These are phyloP conservation scores for Trametes meyenii DNA, from an alignment of 768 basidiomycete species.

Conservation along the genomic window DNA sequence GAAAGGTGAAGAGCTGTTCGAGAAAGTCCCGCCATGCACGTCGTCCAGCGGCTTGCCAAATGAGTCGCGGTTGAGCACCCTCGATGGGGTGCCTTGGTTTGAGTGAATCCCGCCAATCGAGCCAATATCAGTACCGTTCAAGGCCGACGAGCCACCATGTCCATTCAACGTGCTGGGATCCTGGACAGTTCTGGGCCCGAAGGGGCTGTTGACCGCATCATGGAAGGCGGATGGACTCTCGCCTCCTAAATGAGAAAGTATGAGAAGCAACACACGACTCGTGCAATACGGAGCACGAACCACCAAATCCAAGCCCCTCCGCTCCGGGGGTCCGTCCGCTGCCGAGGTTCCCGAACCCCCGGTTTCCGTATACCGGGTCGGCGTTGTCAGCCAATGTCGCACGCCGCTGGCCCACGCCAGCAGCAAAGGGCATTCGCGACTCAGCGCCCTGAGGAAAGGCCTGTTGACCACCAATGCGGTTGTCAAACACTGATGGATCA, in stretches of 20 bases:
- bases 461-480: slow-evolving; percentile 27
- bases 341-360: slow-evolving; percentile 38
- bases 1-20: slow-evolving; percentile 24
- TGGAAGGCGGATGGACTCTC: slow-evolving; percentile 9
- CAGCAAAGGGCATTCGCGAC: slow-evolving; percentile 32
- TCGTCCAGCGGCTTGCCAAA: slow-evolving; percentile 23
- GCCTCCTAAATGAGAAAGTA: background rate
- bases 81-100: slow-evolving; percentile 21
- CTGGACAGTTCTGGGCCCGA: slow-evolving; percentile 7
- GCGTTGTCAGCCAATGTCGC: slow-evolving; percentile 44
- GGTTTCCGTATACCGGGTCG: slow-evolving; percentile 40
- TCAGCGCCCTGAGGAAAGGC: slow-evolving; percentile 52
- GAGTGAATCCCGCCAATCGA: slow-evolving; percentile 21
- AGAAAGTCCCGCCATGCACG: slow-evolving; percentile 19
- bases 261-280: background rate
- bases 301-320: slow-evolving; percentile 44
- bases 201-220: slow-evolving; percentile 4
- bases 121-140: slow-evolving; percentile 19
- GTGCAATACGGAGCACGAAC: slow-evolving; percentile 16
- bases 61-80: slow-evolving; percentile 26
- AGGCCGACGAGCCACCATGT: slow-evolving; percentile 6
- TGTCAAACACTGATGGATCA: slow-evolving; percentile 45
- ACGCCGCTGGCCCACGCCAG: slow-evolving; percentile 21
- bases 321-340: slow-evolving; percentile 33
- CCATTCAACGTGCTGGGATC: slow-evolving; percentile 17